Base-by-base conservation (phyloP, 129 eudicot species). In the Apium graveolens region DNA sequence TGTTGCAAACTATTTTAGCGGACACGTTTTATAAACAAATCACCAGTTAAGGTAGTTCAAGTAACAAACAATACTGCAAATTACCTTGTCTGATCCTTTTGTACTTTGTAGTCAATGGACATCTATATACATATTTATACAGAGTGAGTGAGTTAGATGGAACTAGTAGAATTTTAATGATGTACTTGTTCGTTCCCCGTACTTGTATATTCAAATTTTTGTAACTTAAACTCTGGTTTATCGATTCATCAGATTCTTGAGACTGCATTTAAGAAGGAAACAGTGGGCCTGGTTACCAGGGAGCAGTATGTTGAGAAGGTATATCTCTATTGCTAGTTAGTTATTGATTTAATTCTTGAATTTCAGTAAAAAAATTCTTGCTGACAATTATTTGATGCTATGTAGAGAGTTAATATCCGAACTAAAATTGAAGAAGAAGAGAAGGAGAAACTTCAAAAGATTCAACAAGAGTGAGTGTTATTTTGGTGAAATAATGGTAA, bases 231-330 rank as follows among this genome's bases (percentile, higher is more conserved):
- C 39, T 4, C 5, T 27, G 77, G 17, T 44, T 44, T 17, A 11
- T 73, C 32, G 60, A 49, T 84, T 79, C 32, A 79, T 74, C 88
- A 92, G 97, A 95, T 95, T 46, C 90, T 95, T 0, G 99, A 95
- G 92, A 95, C 97, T 84, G 99, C 99, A 5, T 95, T 95, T 84
- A 95, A 95, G 92, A 95, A 95, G 89, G 99, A 95, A 90, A 95
- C 99, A 1, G 94, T 95, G 55, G 99, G 99, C 78, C 87, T 95
- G 78, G 99, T 95, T 34, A 88, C 96, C 12, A 91, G 97, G 81
- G 98, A 95, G 79, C 87, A 95, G 76, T 95, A 95, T 81, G 98
- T 95, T 66, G 98, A 95, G 88, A 95, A 91, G 96, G 98, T 91
- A 80, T 81, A 7, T 34, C 7, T 38, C 43, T 77, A 55, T 16